Evolutionary conservation across 2,329 filamentous ascomycete species (phyloP), one percentile per base, ranked within the genome.

Genomic region (Tetracladium maxilliforme): DNA sequence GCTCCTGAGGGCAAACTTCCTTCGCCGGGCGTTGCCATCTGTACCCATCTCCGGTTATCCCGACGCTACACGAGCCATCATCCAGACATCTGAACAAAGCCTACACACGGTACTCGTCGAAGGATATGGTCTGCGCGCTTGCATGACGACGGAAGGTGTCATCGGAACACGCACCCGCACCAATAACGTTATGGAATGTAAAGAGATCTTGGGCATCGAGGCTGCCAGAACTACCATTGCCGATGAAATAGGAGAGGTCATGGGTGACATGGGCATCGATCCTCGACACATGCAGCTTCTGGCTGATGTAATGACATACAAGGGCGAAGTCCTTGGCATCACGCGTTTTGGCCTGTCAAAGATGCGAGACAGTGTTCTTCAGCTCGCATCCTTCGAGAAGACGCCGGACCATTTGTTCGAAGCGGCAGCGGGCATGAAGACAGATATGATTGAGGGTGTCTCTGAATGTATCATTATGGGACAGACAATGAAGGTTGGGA

Each of bases 241-340:
- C 24, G 60, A 68, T 22, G 90, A 98, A 56, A 95, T 98, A 41
- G 67, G 64, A 26, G 64, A 66, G 26, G 90, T 95, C 44, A 98
- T 95, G 86, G 70, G 70, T 18, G 73, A 77, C 47, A 94, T 98
- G 84, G 74, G 71, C 49, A 95, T 98, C 42, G 90, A 98, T 52
- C 87, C 86, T 22, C 80, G 90, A 28, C 90, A 98, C 56, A 95
- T 98, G 84, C 79, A 94, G 48, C 67, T 98, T 11, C 70, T 98
- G 3, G 87, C 90, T 8, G 90, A 98, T 43, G 86, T 94, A 27
- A 98, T 98, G 90, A 95, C 90, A 1, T 95, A 87, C 64, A 95
- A 94, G 58, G 90, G 90, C 25, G 87, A 95, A 39, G 81, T 98
- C 1, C 66, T 94, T 11, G 90, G 90, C 25, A 98, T 98, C 46